Percentiles rank a stretch among this genome's conserved stretches.
Conservation (phyloP, 2,329 filamentous ascomycete genomes). For the Orbilia ellipsospora region DNA sequence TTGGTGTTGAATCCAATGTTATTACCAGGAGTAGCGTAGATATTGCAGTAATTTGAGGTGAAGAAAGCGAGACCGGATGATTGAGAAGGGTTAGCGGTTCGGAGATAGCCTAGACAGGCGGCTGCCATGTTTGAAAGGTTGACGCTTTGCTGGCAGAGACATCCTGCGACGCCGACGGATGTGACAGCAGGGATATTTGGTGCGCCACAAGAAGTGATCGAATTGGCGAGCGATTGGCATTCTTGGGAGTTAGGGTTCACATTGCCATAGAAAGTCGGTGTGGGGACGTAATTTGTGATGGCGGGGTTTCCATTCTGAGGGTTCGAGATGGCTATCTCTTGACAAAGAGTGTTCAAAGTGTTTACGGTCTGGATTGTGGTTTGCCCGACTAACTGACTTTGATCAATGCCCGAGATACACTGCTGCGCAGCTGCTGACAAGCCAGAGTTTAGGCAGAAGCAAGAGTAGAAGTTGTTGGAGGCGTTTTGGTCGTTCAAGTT, state of each 20-base stretch:
- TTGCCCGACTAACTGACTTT: conserved; percentile 12
- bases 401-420: conserved; percentile 8
- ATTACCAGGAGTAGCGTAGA: background rate
- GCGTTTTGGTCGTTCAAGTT: conserved; percentile 7
- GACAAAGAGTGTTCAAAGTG: conserved; percentile 18
- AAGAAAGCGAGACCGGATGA: conserved; percentile 20
- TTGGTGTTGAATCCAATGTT: background rate
- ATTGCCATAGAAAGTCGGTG: background rate
- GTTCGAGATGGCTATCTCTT: conserved; percentile 21
- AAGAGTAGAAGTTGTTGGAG: conserved; percentile 9
- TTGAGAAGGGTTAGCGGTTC: conserved; percentile 24
- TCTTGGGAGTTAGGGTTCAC: conserved; percentile 1
- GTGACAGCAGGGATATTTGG: conserved; percentile 15
- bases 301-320: conserved; percentile 1
- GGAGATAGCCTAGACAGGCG: conserved; percentile 15
- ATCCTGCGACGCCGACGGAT: conserved; percentile 20
- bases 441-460: conserved; percentile 25
- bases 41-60: conserved; percentile 13
- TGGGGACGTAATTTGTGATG: background rate
- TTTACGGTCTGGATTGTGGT: conserved; percentile 20
- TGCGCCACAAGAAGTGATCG: conserved; percentile 24
- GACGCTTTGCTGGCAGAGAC: conserved; percentile 9
- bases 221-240: conserved; percentile 7
- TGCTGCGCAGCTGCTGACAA: background rate
- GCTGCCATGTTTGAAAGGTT: conserved; percentile 18